phyloP scores from a whole-genome alignment of 495 filamentous ascomycete species.

The Tuber brumale region DNA sequence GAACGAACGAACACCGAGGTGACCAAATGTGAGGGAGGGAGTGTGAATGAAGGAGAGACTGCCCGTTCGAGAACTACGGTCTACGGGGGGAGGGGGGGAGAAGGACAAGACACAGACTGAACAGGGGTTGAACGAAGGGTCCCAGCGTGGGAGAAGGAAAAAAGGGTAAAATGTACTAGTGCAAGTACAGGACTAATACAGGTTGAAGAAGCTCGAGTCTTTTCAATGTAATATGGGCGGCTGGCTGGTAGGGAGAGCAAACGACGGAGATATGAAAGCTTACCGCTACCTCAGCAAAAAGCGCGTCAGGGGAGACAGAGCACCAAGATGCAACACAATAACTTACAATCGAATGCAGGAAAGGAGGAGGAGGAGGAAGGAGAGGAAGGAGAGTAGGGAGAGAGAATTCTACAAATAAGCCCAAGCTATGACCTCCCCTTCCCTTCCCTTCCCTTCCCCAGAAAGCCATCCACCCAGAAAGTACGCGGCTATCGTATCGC shows the following conservation, averaged over 20 bases:
- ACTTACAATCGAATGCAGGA: neutral
- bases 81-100: neutral
- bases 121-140: neutral
- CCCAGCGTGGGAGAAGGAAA: neutral
- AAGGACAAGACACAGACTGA: neutral
- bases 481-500: neutral
- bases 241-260: neutral
- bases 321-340: neutral
- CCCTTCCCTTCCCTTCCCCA: neutral
- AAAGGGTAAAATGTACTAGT: too few species aligned
- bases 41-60: neutral
- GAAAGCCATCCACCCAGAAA: neutral
- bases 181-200: neutral
- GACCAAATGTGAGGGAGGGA: neutral
- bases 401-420: neutral
- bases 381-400: neutral
- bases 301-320: neutral
- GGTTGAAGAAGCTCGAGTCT: neutral
- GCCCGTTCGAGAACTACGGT: neutral
- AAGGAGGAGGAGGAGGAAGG: neutral
- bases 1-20: conserved; percentile 1
- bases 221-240: neutral
- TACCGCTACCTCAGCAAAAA: neutral
- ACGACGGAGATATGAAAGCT: neutral
- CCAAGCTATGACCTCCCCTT: neutral